Base-by-base conservation (phyloP, 345 rosid genomes). In the Turnera subulata region DNA sequence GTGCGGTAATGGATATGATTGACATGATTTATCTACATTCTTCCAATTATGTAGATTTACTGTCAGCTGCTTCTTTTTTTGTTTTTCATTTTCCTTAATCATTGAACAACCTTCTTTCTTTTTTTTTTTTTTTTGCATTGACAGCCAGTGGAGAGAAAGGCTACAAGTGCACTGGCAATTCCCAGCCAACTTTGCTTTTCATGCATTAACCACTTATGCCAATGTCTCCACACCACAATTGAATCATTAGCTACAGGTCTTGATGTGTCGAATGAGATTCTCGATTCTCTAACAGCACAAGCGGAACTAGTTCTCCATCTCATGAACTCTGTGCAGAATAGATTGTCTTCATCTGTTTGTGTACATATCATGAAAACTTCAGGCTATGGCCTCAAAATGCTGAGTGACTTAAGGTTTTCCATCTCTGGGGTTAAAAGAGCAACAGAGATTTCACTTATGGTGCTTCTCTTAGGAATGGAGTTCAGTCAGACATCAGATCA, bases 291-390 rank as follows among this genome's bases (percentile, higher is more conserved):
- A 58, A 56, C 76, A 47, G 85, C 88, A 54, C 85, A 85, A 66
- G 81, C 79, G 42, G 91, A 86, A 67, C 61, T 93, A 55, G 79
- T 93, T 66, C 78, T 82, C 53, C 73, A 62, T 68, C 79, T 89
- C 48, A 68, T 77, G 59, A 82, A 81, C 78, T 75, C 77, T 11
- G 75, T 66, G 6, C 58, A 55, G 57, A 75, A 59, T 46, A 71
- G 71, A 59, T 65, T 82, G 44, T 38, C 90, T 20, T 47, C 64
- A 53, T 66, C 91, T 54, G 57, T 61, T 44, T 73, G 81, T 78
- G 64, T 78, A 33, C 70, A 73, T 55, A 70, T 87, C 66, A 62
- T 89, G 46, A 82, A 73, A 71, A 80, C 82, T 23, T 72, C 78
- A 33, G 82, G 85, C 62, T 78, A 80, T 57, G 73, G 84, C 62